Evolutionary conservation across 306 rosid genomes (phyloP), one percentile per base, ranked within the genome.

Genomic region (Malus fusca): DNA sequence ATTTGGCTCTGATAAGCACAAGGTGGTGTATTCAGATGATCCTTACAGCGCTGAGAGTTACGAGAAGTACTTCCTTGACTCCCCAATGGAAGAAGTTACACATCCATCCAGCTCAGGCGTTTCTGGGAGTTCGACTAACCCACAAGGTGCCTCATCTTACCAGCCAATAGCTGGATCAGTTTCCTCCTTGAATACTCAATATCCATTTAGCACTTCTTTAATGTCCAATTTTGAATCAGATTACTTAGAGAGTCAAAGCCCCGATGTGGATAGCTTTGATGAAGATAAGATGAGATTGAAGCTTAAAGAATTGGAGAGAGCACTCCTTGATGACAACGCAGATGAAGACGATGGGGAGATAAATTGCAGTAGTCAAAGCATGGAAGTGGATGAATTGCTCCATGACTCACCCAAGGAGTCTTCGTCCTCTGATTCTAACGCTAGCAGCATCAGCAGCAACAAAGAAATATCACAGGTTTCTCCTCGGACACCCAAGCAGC

Each of bases 291-390:
- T 92, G 97, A 92, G 86, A 85, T 75, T 78, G 80, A 95, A 88
- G 82, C 89, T 95, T 69, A 92, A 87, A 81, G 97, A 92, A 83
- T 66, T 92, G 83, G 99, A 95, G 87, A 92, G 93, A 77, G 90
- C 88, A 71, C 87, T 95, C 74, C 92, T 95, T 61, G 88, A 84
- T 62, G 97, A 92, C 40, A 84, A 87, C 17, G 93, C 87, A 33
- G 87, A 68, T 33, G 91, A 84, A 65, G 85, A 81, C 10, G 91
- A 85, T 13, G 96, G 79, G 9, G 87, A 82, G 68, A 79, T 81
- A 40, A 76, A 82, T 78, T 83, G 58, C 31, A 66, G 77, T 28
- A 76, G 69, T 64, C 92, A 83, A 70, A 82, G 84, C 90, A 90
- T 90, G 99, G 97, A 95, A 80, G 84, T 92, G n/a, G 97, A 90